Base-by-base conservation (phyloP, 345 rosid species). In the Salix purpurea region DNA sequence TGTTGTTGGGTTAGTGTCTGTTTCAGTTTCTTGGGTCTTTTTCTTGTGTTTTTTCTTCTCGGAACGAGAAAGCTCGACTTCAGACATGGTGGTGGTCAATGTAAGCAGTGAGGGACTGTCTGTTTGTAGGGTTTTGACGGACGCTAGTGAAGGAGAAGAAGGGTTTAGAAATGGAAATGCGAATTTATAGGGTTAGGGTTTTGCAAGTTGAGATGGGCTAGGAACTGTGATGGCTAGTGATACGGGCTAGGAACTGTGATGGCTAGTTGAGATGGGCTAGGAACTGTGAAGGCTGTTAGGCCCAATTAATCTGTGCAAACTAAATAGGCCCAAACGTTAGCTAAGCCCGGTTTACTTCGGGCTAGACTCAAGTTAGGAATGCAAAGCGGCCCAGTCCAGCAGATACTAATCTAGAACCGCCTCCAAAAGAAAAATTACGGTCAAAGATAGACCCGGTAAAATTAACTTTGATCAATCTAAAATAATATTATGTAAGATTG, bases 41-140 rank as follows among this genome's bases (percentile, higher is more conserved):
- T 88, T 90, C 84, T 80, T 85, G 79, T 80, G 84, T 70, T 84
- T 89, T 67, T 91, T 90, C 90, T 91, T 92, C 71, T 89, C 96
- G 0, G 92, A 85, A 50, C 85, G 92, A 10, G 89, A 79, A 44
- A 86, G 72, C 72, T 85, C 94, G 42, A 90, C 84, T 23, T 90
- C 98, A 23, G 92, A 23, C 98, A 94, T 93, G 82, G 72, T 95
- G 26, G 2, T 3, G 24, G 23, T 40, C 44, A 40, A 40, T 3
- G 97, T 92, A 11, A 90, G 88, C 78, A 90, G 90, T 83, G 88
- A 37, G 1, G 95, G 94, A 0, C 95, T 93, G 64, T 9, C 64
- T 9, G 40, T 61, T 76, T 26, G 16, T 52, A 72, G 81, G 78
- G 84, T 64, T 64, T 37, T 36, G 67, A n/a, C 5, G 62, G 76